Evolutionary conservation across 2,329 filamentous ascomycete species (phyloP), one percentile per base, ranked within the genome.

Genomic region (Colletotrichum sp.): DNA sequence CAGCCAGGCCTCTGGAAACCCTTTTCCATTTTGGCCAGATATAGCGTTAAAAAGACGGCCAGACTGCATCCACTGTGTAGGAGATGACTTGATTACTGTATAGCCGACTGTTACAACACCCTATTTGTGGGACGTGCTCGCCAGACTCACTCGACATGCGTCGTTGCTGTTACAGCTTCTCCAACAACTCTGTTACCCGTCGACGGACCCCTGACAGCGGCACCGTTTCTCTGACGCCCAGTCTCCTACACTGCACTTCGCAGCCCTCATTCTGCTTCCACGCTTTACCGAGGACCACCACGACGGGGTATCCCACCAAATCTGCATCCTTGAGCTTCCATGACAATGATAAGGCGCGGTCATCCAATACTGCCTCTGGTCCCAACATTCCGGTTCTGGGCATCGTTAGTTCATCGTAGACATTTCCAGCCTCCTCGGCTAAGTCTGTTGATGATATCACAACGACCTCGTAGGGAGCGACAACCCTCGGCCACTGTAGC

Each of bases 271-370:
- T 85, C 48, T 89, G 85, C 59, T 80, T 86, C 93, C 94, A 98
- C 5, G 87, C 87, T 77, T 90, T 93, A 1, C 96, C 96, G 36
- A 98, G 83, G 3, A 98, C 89, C 14, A 98, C 88, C 10, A 96
- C 88, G 14, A 98, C 88, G 0, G 96, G 96, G 82, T 97, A 98
- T 4, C 97, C 97, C 70, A 96, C 91, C 73, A 97, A 82, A 83
- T 98, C 96, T 2, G 96, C 97, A 85, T 99, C 97, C 48, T 92
- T 92, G 81, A 98, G 87, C 83, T 98, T 98, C 95, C 95, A 98
- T 4, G 92, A 90, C 76, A 98, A 88, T 2, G 90, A 87, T 78
- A 91, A 89, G 13, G 87, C 81, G 21, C 94, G 89, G 83, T 98
- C 96, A 82, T 98, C 96, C 1, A 98, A 84, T 4, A 95, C 88